phyloP scores from a whole-genome alignment of 2,329 filamentous ascomycete genomes.

The Cladophialophora immunda region DNA sequence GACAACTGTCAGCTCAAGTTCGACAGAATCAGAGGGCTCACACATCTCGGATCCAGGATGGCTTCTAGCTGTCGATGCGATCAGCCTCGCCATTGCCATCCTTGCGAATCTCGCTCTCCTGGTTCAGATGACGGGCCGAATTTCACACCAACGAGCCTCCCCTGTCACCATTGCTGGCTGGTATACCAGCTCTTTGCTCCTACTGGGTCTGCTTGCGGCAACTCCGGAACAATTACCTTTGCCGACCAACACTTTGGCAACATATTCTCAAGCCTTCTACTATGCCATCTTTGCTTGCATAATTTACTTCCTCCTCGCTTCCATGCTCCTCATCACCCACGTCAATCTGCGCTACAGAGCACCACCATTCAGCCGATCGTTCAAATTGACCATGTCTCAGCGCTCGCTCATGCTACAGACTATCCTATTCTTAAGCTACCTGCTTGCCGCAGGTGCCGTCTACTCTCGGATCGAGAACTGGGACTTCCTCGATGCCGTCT shows the following conservation, averaged over 20 bases:
- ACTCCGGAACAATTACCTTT: slow-evolving; percentile 23
- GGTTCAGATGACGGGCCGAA: slow-evolving; percentile 17
- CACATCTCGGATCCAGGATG: slow-evolving; percentile 25
- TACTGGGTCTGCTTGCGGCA: slow-evolving; percentile 24
- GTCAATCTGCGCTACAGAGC: slow-evolving; percentile 60
- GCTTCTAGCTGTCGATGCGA: neutral
- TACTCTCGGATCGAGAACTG: slow-evolving; percentile 48
- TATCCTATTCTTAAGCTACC: slow-evolving; percentile 49
- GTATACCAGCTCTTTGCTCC: slow-evolving; percentile 28
- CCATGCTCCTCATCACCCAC: slow-evolving; percentile 69
- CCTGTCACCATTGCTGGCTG: slow-evolving; percentile 31
- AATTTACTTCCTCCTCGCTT: slow-evolving; percentile 63
- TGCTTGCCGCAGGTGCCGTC: slow-evolving; percentile 48
- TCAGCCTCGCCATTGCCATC: neutral
- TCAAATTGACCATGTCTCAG: slow-evolving; percentile 62
- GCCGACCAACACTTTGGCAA: neutral
- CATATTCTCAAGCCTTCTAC: slow-evolving; percentile 61
- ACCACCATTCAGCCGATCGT: slow-evolving; percentile 42
- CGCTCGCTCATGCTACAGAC: slow-evolving; percentile 58
- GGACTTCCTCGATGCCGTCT: slow-evolving; percentile 48
- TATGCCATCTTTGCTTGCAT: slow-evolving; percentile 66
- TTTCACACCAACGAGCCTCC: slow-evolving; percentile 11
- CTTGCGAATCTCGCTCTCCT: neutral
- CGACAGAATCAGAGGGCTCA: slow-evolving; percentile 23
- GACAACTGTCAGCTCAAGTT: slow-evolving; percentile 16